Conservation (phyloP, 1,284 basidiomycete species). For the Psilocybe mexicana region DNA sequence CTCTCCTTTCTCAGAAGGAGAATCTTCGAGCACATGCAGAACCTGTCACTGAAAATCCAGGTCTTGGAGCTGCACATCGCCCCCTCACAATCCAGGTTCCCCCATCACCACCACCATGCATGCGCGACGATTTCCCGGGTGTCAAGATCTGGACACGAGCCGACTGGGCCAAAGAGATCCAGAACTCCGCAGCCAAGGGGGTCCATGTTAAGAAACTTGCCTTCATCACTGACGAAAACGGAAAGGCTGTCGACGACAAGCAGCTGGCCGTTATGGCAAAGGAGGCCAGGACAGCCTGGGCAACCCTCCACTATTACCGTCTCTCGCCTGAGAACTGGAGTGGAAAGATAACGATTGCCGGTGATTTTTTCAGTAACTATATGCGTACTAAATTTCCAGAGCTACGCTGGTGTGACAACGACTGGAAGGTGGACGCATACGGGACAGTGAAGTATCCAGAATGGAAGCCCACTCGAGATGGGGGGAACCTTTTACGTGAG, state of each 20-base stretch:
- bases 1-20: not conserved
- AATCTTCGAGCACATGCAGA: not conserved
- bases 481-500: not conserved
- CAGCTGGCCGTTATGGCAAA: not conserved
- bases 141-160: no score
- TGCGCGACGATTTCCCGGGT: no score
- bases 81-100: no score
- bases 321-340: constrained; percentile 11
- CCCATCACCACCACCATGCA: no score
- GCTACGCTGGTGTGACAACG: constrained; percentile 11
- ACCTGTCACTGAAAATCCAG: no score
- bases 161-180: no score
- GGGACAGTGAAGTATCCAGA: constrained; percentile 16
- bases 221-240: no score
- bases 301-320: constrained; percentile 3
- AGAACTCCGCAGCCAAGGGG: no score
- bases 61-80: no score
- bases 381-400: constrained; percentile 12
- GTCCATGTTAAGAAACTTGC: no score
- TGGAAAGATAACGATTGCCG: not conserved
- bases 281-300: not conserved
- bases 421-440: constrained; percentile 16
- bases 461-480: not conserved
- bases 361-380: constrained; percentile 5
- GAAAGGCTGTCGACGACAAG: no score